These are phyloP conservation scores for Penicillium egyptiacum DNA, from an alignment of 495 filamentous ascomycete genomes.

Conservation along the genomic window DNA sequence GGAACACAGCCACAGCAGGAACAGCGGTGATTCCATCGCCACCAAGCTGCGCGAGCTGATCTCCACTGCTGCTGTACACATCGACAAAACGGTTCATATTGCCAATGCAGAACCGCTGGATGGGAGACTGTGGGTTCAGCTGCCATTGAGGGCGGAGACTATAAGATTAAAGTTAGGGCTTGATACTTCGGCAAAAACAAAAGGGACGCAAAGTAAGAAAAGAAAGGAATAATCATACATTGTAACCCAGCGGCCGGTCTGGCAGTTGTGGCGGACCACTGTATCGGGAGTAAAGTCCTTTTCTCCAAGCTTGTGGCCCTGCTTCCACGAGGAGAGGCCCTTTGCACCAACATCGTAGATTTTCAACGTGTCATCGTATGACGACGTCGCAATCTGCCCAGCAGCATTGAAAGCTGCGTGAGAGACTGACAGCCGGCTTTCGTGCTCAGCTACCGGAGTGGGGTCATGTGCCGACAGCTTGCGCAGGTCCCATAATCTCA, in stretches of 20 bases:
- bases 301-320: slow-evolving; percentile 57
- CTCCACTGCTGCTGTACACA: slow-evolving; percentile 73
- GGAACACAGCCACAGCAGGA: slow-evolving; percentile 87
- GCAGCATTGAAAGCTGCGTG: slow-evolving; percentile 83
- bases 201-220: neutral
- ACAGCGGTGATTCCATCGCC: slow-evolving; percentile 91
- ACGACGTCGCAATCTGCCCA: slow-evolving; percentile 85
- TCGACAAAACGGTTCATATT: slow-evolving; percentile 99
- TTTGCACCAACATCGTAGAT: slow-evolving; percentile 75
- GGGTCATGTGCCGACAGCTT: slow-evolving; percentile 68
- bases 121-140: slow-evolving; percentile 65
- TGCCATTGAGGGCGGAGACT: slow-evolving; percentile 96
- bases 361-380: slow-evolving; percentile 94
- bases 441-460: slow-evolving; percentile 74
- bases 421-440: slow-evolving; percentile 79
- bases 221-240: slow-evolving; percentile 49
- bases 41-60: slow-evolving; percentile 87
- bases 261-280: slow-evolving; percentile 85
- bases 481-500: slow-evolving; percentile 91
- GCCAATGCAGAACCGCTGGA: slow-evolving; percentile 86
- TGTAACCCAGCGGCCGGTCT: slow-evolving; percentile 82
- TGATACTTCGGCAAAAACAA: neutral
- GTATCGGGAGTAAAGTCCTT: slow-evolving; percentile 66
- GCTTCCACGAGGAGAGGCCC: slow-evolving; percentile 56
- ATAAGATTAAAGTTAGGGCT: slow-evolving; percentile 28